phyloP scores from a whole-genome alignment of 192 early-diverging fungal genomes.

The Linnemannia hyalina region DNA sequence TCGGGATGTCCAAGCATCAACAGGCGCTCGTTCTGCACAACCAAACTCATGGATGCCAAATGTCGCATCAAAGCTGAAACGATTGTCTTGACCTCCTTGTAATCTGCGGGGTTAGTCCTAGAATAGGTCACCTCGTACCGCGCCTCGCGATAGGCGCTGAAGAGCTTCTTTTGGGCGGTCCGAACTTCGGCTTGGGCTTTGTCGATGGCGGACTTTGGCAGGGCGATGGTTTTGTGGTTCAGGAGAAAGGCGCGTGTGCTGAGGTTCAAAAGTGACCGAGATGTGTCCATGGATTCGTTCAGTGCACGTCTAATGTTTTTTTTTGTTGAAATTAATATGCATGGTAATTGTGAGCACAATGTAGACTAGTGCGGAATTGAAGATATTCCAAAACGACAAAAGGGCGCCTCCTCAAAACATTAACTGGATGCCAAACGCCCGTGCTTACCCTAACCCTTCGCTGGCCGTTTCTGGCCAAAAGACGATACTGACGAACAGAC shows the following conservation, averaged over 20 bases:
- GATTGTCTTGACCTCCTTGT: slow-evolving; percentile 46
- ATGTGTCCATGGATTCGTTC: slow-evolving; percentile 50
- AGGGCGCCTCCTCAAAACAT: background rate
- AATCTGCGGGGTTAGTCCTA: slow-evolving; percentile 44
- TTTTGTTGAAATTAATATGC: background rate
- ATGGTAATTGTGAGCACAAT: background rate
- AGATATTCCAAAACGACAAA: background rate
- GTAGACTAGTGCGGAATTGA: background rate
- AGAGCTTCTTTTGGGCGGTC: slow-evolving; percentile 48
- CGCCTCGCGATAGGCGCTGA: slow-evolving; percentile 43
- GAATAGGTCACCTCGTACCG: slow-evolving; percentile 55
- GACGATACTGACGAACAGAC: slow-evolving; percentile 56
- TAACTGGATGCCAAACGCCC: background rate
- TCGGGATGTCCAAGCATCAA: slow-evolving; percentile 51
- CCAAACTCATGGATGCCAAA: slow-evolving; percentile 52
- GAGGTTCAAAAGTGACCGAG: slow-evolving; percentile 36
- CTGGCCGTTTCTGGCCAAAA: slow-evolving; percentile 67
- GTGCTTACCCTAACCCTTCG: slow-evolving; percentile 60
- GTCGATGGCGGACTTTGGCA: slow-evolving; percentile 46
- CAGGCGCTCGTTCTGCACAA: slow-evolving; percentile 48
- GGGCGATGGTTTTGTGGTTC: slow-evolving; percentile 54
- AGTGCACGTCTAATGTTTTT: slow-evolving; percentile 33
- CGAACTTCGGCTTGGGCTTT: slow-evolving; percentile 48
- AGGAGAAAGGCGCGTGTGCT: slow-evolving; percentile 48
- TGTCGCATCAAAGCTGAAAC: slow-evolving; percentile 48